These are phyloP conservation scores for Striga hermonthica DNA, from an alignment of 305 asterid genomes.

Conservation along the genomic window DNA sequence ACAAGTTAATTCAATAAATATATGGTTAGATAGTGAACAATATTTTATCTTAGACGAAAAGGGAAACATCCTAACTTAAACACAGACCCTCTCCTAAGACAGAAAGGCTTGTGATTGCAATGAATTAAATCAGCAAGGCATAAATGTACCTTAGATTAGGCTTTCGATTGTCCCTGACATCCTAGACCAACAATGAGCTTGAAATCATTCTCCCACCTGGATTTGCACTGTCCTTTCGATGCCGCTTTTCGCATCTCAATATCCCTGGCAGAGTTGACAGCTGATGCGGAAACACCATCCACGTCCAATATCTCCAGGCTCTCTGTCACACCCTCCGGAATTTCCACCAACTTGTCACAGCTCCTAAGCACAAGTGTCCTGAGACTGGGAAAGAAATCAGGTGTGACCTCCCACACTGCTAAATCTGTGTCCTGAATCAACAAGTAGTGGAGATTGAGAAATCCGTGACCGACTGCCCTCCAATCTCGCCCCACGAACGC, in stretches of 20 bases:
- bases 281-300: constrained; percentile 20
- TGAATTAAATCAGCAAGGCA: too few species aligned
- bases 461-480: constrained; percentile 31
- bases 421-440: constrained; percentile 35
- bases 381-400: constrained; percentile 40
- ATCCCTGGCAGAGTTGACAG: constrained; percentile 33
- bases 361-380: constrained; percentile 33
- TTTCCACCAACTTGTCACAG: constrained; percentile 32
- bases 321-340: constrained; percentile 33
- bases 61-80: too few species aligned
- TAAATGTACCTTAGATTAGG: too few species aligned
- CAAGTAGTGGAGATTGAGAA: constrained; percentile 35
- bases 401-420: constrained; percentile 37
- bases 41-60: too few species aligned
- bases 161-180: too few species aligned
- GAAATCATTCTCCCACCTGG: too few species aligned
- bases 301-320: constrained; percentile 33
- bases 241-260: constrained; percentile 13
- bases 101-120: too few species aligned
- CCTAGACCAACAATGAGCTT: too few species aligned
- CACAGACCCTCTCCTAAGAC: too few species aligned
- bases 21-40: too few species aligned
- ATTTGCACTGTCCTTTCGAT: too few species aligned
- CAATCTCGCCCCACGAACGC: constrained; percentile 40
- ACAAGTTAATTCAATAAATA: too few species aligned